These are phyloP conservation scores for Striga asiatica DNA, from an alignment of 257 asterid species.

Conservation along the genomic window DNA sequence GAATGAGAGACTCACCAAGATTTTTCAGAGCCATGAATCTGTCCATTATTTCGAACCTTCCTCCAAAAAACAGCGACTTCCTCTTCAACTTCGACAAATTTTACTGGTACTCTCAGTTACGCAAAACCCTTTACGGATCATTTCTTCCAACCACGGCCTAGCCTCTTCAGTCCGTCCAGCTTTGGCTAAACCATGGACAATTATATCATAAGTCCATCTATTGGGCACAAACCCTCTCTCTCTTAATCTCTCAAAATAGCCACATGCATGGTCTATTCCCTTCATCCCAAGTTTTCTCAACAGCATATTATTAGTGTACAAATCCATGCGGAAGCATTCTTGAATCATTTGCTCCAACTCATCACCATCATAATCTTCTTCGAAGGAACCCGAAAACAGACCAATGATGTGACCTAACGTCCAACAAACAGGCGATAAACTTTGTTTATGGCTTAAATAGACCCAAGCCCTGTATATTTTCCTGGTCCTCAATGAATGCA, in stretches of 20 bases:
- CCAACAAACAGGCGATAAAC: slow-evolving; percentile 33
- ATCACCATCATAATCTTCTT: slow-evolving; percentile 23
- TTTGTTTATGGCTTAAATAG: slow-evolving; percentile 20
- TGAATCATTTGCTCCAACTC: slow-evolving; percentile 40
- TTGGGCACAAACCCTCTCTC: slow-evolving; percentile 61
- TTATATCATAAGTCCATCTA: slow-evolving; percentile 50
- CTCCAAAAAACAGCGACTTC: not conserved
- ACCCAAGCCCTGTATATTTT: slow-evolving; percentile 36
- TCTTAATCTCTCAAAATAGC: slow-evolving; percentile 27
- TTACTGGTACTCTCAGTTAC: slow-evolving; percentile 29
- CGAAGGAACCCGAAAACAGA: slow-evolving; percentile 41
- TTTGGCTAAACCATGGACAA: slow-evolving; percentile 47
- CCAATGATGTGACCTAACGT: slow-evolving; percentile 55
- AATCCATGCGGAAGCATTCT: slow-evolving; percentile 44
- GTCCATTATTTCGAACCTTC: slow-evolving; percentile 5
- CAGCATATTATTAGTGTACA: slow-evolving; percentile 57
- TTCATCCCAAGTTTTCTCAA: slow-evolving; percentile 42
- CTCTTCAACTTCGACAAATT: slow-evolving; percentile 8
- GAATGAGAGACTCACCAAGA: slow-evolving; percentile 10
- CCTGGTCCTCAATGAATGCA: slow-evolving; percentile 41
- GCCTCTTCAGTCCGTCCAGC: slow-evolving; percentile 55
- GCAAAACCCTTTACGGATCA: slow-evolving; percentile 40
- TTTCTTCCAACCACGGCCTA: slow-evolving; percentile 38
- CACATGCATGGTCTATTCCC: slow-evolving; percentile 33
- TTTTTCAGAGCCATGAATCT: not conserved